Conservation (phyloP, 805 yeast species). For the Schwanniomyces yamadae region DNA sequence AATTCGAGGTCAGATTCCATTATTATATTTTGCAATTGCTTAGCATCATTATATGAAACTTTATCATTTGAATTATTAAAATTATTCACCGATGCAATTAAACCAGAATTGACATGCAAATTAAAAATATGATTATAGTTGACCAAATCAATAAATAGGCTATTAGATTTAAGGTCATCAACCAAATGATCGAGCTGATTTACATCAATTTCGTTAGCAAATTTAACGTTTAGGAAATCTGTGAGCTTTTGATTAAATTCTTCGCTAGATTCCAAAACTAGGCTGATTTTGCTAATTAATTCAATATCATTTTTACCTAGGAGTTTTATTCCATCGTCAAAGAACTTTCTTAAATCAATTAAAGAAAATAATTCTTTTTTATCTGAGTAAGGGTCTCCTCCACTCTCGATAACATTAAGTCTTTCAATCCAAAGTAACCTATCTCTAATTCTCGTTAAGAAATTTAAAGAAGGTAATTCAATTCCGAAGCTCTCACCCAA, state of each 20-base stretch:
- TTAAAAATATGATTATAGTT: slow-evolving; percentile 29
- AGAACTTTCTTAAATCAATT: slow-evolving; percentile 26
- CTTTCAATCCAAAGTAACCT: slow-evolving; percentile 33
- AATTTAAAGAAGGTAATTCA: slow-evolving; percentile 45
- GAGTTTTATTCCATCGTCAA: slow-evolving; percentile 24
- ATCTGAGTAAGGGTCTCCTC: slow-evolving; percentile 40
- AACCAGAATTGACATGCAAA: slow-evolving; percentile 20
- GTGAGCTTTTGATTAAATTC: slow-evolving; percentile 17
- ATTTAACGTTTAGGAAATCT: slow-evolving; percentile 16
- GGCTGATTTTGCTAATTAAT: slow-evolving; percentile 24
- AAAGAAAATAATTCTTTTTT: slow-evolving; percentile 35
- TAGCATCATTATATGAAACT: slow-evolving; percentile 21
- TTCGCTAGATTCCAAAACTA: slow-evolving; percentile 25
- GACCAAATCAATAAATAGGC: slow-evolving; percentile 24
- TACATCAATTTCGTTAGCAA: slow-evolving; percentile 19
- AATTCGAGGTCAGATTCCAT: slow-evolving; percentile 20
- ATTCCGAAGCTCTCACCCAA: slow-evolving; percentile 63
- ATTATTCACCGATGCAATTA: slow-evolving; percentile 13
- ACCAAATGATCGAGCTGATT: slow-evolving; percentile 23
- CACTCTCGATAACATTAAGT: slow-evolving; percentile 31
- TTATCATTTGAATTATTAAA: slow-evolving; percentile 1
- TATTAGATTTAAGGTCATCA: slow-evolving; percentile 24
- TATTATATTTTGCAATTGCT: slow-evolving; percentile 21
- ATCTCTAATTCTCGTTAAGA: slow-evolving; percentile 36
- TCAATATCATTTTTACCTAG: slow-evolving; percentile 34